phyloP scores from a whole-genome alignment of 768 basidiomycete species.

The Mycena latifolia region DNA sequence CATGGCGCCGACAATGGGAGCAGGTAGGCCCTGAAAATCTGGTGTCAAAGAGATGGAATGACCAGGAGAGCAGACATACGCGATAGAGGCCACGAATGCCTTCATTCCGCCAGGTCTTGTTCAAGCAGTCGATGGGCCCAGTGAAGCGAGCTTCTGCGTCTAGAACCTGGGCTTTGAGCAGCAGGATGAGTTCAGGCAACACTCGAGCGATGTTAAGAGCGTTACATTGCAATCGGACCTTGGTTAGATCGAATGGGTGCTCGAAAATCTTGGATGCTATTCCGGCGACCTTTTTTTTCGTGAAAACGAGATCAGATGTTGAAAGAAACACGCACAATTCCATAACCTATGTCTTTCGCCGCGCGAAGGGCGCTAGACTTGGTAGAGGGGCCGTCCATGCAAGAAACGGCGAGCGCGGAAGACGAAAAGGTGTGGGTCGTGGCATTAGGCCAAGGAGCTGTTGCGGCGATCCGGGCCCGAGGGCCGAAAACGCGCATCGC shows the following conservation, averaged over 20 bases:
- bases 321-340: slow-evolving; percentile 50
- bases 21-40: slow-evolving; percentile 83
- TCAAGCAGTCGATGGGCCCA: slow-evolving; percentile 92
- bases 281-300: slow-evolving; percentile 70
- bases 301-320: not conserved
- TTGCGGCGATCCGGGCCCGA: not conserved
- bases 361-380: slow-evolving; percentile 45
- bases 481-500: not conserved
- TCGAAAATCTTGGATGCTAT: slow-evolving; percentile 91
- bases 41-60: slow-evolving; percentile 3
- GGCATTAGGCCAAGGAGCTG: no score
- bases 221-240: slow-evolving; percentile 83
- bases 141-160: slow-evolving; percentile 75
- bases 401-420: no score
- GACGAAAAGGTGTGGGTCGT: no score
- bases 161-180: slow-evolving; percentile 71
- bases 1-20: slow-evolving; percentile 94
- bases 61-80: slow-evolving; percentile 58
- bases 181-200: not conserved
- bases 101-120: slow-evolving; percentile 84
- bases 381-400: slow-evolving; percentile 21
- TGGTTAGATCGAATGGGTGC: slow-evolving; percentile 93
- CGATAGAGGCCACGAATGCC: slow-evolving; percentile 90
- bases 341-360: slow-evolving; percentile 61
- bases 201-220: no score